These are phyloP conservation scores for Emergomyces pasteurianus DNA, from an alignment of 2,329 filamentous ascomycete genomes.

Conservation along the genomic window DNA sequence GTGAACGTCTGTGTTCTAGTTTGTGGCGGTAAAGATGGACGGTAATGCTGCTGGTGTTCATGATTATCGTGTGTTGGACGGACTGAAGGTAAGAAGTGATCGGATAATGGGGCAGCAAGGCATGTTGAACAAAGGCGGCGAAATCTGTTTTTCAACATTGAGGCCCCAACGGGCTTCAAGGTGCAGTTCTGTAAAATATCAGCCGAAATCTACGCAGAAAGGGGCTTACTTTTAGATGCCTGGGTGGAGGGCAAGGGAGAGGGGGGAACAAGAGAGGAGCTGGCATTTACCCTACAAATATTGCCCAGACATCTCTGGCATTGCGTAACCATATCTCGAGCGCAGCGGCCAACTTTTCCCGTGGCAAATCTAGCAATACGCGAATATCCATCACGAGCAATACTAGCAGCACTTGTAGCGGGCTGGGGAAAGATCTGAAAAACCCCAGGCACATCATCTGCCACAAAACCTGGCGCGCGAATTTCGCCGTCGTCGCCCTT, in stretches of 20 bases:
- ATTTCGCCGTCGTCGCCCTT: slow-evolving; percentile 32
- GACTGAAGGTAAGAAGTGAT: slow-evolving; percentile 18
- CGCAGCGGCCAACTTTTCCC: slow-evolving; percentile 66
- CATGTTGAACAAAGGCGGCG: slow-evolving; percentile 71
- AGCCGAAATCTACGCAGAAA: not conserved
- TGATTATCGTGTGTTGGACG: slow-evolving; percentile 12
- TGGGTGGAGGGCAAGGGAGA: too few species aligned
- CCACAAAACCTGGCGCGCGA: slow-evolving; percentile 14
- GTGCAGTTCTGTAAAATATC: slow-evolving; percentile 61
- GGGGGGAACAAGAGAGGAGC: too few species aligned
- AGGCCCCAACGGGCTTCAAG: slow-evolving; percentile 63
- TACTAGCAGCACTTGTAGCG: slow-evolving; percentile 7
- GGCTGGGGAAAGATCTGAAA: not conserved
- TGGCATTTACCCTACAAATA: slow-evolving; percentile 62
- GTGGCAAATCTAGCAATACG: slow-evolving; percentile 32
- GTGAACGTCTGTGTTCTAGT: slow-evolving; percentile 25
- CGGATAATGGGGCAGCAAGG: slow-evolving; percentile 53
- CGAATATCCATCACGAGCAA: not conserved
- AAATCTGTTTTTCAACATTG: slow-evolving; percentile 59
- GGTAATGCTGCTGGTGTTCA: not conserved
- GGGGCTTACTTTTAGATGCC: not conserved
- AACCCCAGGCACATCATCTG: slow-evolving; percentile 14
- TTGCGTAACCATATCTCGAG: slow-evolving; percentile 72
- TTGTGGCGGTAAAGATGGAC: slow-evolving; percentile 19
- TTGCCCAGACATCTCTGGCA: slow-evolving; percentile 67